phyloP scores from a whole-genome alignment of 176 grass and related monocot species.

The Hordeum marinum region DNA sequence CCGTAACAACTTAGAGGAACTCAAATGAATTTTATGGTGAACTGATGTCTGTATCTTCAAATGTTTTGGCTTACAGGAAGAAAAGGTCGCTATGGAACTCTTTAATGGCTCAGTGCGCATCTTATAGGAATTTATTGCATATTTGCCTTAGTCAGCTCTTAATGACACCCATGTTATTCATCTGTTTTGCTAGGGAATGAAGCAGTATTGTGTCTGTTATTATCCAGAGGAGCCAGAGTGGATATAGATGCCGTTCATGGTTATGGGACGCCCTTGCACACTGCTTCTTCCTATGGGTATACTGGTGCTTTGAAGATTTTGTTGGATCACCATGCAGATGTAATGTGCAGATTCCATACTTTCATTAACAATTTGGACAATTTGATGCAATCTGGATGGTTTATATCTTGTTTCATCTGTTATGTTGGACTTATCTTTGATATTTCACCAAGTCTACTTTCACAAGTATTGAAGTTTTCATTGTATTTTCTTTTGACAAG shows the following conservation, averaged over 20 bases:
- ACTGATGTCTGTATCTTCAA: not conserved
- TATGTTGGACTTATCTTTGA: not conserved
- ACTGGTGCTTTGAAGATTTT: slow-evolving; percentile 29
- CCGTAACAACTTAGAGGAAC: not conserved
- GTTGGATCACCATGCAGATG: slow-evolving; percentile 40
- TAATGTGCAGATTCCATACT: slow-evolving; percentile 1
- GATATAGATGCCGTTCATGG: slow-evolving; percentile 4
- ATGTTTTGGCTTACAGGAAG: not conserved
- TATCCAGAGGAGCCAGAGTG: slow-evolving; percentile 39
- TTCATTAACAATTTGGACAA: not conserved
- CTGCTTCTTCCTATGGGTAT: slow-evolving; percentile 23
- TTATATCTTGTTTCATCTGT: not conserved
- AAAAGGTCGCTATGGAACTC: not conserved
- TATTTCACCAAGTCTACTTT: not conserved
- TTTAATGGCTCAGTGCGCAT: not conserved
- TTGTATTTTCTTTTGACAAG: not conserved
- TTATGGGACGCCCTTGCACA: slow-evolving; percentile 31
- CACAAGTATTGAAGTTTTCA: not conserved
- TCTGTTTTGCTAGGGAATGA: slow-evolving; percentile 10
- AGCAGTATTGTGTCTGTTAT: slow-evolving; percentile 22
- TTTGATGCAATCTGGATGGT: not conserved
- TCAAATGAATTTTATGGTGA: not conserved
- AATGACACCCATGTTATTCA: not conserved
- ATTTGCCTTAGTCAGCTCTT: not conserved
- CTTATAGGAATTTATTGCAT: not conserved